Base-by-base conservation (phyloP, 2,329 filamentous ascomycete genomes). In the Zelopaecilomyces penicillatus region DNA sequence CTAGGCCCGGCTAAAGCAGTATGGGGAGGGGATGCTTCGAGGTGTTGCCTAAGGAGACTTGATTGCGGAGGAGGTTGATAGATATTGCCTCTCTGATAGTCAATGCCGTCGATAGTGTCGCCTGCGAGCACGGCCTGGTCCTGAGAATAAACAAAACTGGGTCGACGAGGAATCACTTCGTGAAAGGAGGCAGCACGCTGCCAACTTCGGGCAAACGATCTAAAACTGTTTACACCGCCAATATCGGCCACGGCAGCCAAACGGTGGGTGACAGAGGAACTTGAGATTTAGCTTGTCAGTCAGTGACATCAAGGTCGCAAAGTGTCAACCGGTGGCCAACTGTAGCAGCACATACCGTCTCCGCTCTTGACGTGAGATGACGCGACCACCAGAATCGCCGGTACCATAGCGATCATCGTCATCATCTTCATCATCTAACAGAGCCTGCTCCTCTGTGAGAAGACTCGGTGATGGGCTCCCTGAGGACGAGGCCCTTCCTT, bases 151-250 rank as follows among this genome's bases (percentile, higher is more conserved):
- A 87, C 72, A 60, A 95, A 88, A 31, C 86, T 83, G 10, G 82
- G 81, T 11, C 82, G 79, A 44, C 86, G 82, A 5, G 88, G 87
- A 31, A 93, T 83, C 54, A 95, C 87, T 63, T 96, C 90, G 51
- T 81, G 78, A 64, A 97, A 97, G 46, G 77, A 83, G 28, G 89
- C 88, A 33, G 91, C 91, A 61, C 91, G 82, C 65, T 91, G 87
- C 85, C 89, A 95, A 55, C 87, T 95, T 49, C 85, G 80, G 37
- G 90, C 87, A 61, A 97, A 97, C 57, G 90, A 95, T 58, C 93
- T 84, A 56, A 97, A 85, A 64, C 87, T 94, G 70, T 97, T 97
- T 49, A 90, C 84, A 41, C 91, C 91, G 52, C 91, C 93, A 39
- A 87, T 83, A 49, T 95, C 82, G 53, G 76, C 72, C 43, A 83